These are phyloP conservation scores for Beauveria caledonica DNA, from an alignment of 2,329 filamentous ascomycete species.

Conservation along the genomic window DNA sequence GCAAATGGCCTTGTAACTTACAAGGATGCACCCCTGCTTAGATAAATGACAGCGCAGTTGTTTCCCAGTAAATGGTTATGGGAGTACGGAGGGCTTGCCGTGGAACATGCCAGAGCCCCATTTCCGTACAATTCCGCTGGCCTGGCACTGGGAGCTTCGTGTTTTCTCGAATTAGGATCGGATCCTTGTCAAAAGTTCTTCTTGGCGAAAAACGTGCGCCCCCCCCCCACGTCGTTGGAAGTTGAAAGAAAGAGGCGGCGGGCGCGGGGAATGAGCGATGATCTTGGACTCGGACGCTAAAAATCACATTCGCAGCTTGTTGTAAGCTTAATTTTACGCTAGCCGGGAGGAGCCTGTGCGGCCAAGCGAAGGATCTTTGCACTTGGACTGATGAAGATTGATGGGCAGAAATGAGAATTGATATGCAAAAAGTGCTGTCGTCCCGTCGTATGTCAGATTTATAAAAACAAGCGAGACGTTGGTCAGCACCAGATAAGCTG, in stretches of 20 bases:
- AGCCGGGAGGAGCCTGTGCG: neutral
- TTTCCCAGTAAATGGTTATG: neutral
- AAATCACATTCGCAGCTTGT: neutral
- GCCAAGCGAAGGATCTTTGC: neutral
- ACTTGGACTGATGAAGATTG: too few species aligned
- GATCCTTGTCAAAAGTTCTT: too few species aligned
- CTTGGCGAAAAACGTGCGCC: too few species aligned
- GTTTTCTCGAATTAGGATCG: too few species aligned
- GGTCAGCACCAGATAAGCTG: too few species aligned
- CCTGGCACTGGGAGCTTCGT: too few species aligned
- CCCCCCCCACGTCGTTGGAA: too few species aligned
- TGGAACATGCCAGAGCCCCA: neutral
- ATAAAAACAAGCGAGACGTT: too few species aligned
- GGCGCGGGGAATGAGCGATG: neutral
- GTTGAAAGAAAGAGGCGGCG: neutral
- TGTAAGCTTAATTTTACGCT: constrained; percentile 10
- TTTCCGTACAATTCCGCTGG: neutral
- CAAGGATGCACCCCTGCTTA: neutral
- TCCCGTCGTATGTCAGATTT: too few species aligned
- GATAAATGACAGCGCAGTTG: neutral
- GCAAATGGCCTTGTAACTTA: neutral
- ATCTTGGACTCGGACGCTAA: neutral
- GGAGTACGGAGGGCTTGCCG: neutral
- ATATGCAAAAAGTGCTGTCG: too few species aligned
- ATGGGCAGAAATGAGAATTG: too few species aligned